Base-by-base conservation (phyloP, 495 filamentous ascomycete species). In the Cairneyella variabilis region DNA sequence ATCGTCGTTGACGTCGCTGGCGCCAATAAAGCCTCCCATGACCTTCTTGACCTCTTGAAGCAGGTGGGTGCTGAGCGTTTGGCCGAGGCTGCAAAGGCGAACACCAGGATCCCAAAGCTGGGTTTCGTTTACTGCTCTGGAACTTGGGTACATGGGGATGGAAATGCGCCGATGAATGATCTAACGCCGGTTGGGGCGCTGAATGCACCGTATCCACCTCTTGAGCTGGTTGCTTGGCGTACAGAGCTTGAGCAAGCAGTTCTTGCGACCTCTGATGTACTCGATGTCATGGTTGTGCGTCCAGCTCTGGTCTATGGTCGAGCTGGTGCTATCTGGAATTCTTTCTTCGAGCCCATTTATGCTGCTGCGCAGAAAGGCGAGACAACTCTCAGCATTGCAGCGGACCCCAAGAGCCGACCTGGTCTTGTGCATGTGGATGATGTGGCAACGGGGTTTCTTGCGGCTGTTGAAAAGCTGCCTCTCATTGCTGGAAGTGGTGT, bases 51-150 rank as follows among this genome's bases (percentile, higher is more conserved):
- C 0, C 43, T 43, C 6, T 7, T 71, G n/a, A 59, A 61, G 23
- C n/a, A 50, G 22, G 42, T 61, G 14, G 64, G 65, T 3, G 46
- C 48, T 20, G 52, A 56, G 18, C 56, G 66, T 1, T 14, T 67
- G 1, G 20, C 32, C 7, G 32, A 34, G 12, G 53, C 53, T 0
- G 9, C 3, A 42, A 58, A 54, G 23, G 58, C 56, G 0, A 56
- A 58, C 0, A 45, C 59, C 8, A 30, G 40, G 18, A 43, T 54
- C 14, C 62, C 62, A 7, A 76, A 72, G 57, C 53, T 76, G 17
- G 73, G 70, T 6, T 76, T 66, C 27, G 65, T 76, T 12, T 76
- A 75, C 36, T 61, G 57, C 26, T 68, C 64, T n/a, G 70, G 72
- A 4, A 66, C 57, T 0, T 74, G 72, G 72, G 63, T 74, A 1